phyloP scores from a whole-genome alignment of 306 rosid species.

The Fragaria ananassa region DNA sequence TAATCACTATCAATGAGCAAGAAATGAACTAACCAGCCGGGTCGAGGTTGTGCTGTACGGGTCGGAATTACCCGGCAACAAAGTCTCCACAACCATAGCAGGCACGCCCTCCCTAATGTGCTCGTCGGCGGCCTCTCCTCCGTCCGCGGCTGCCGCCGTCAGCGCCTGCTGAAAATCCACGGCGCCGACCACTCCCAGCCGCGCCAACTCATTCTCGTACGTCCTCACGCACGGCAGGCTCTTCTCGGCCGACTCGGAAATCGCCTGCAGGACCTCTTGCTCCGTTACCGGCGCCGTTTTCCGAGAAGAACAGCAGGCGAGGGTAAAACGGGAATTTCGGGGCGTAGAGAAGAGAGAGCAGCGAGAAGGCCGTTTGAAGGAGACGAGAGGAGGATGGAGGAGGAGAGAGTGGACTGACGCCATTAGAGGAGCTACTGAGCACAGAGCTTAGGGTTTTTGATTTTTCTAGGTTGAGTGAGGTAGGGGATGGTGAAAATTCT shows the following conservation, averaged over 20 bases:
- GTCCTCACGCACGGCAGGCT: slow-evolving; percentile 75
- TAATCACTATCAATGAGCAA: background rate
- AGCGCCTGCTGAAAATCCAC: slow-evolving; percentile 74
- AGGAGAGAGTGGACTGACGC: slow-evolving; percentile 32
- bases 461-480: background rate
- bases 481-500: background rate
- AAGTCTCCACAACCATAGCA: slow-evolving; percentile 90
- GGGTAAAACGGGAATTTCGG: slow-evolving; percentile 27
- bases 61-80: slow-evolving; percentile 60
- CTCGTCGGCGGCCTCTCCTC: slow-evolving; percentile 79
- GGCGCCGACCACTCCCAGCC: slow-evolving; percentile 67
- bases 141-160: slow-evolving; percentile 89
- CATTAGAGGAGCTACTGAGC: slow-evolving; percentile 31
- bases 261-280: slow-evolving; percentile 66
- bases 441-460: background rate
- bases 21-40: slow-evolving; percentile 60
- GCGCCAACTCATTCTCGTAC: slow-evolving; percentile 64
- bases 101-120: slow-evolving; percentile 56
- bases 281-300: slow-evolving; percentile 52
- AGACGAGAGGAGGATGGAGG: slow-evolving; percentile 29
- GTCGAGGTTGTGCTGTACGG: slow-evolving; percentile 76
- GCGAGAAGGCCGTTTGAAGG: slow-evolving; percentile 17
- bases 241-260: slow-evolving; percentile 56
- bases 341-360: slow-evolving; percentile 7
- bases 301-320: slow-evolving; percentile 40